phyloP scores from a whole-genome alignment of 2,329 filamentous ascomycete species.

The Colletotrichum incanum region DNA sequence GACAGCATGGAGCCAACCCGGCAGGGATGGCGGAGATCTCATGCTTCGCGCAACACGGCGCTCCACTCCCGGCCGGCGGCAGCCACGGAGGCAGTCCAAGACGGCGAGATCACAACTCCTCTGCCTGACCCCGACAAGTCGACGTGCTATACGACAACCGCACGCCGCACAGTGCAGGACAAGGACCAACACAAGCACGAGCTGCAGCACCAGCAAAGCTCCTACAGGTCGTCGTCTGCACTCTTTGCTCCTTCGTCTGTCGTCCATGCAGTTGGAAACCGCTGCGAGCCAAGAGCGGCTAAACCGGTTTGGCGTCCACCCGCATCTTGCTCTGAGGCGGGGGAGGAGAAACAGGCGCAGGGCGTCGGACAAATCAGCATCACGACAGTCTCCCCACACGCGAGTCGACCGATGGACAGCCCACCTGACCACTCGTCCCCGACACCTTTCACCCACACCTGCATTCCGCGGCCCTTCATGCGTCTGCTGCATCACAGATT shows the following conservation, averaged over 20 bases:
- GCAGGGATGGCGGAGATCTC: conserved; percentile 27
- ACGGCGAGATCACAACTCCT: not conserved
- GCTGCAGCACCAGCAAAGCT: not conserved
- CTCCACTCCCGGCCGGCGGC: conserved; percentile 27
- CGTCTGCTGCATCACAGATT: conserved; percentile 28
- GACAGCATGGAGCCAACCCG: conserved; percentile 9
- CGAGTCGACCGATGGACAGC: conserved; percentile 16
- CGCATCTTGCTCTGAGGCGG: conserved; percentile 29
- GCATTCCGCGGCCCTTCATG: conserved; percentile 31
- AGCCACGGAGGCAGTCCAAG: conserved; percentile 4
- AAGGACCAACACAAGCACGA: not conserved
- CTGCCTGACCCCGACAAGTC: not conserved
- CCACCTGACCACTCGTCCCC: conserved; percentile 30
- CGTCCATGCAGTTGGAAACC: conserved; percentile 35
- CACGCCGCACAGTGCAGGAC: not conserved
- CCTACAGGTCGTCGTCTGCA: conserved; percentile 1
- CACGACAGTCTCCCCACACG: conserved; percentile 34
- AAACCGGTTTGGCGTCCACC: conserved; percentile 32
- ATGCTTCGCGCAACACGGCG: conserved; percentile 27
- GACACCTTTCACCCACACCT: conserved; percentile 20
- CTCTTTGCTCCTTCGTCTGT: conserved; percentile 17
- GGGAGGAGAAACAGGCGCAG: conserved; percentile 24
- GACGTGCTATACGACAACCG: not conserved
- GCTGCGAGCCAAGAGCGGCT: conserved; percentile 35
- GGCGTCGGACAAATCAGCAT: conserved; percentile 32